A percentile compares a stretch with the other conserved stretches of the same genome.
These are phyloP conservation scores for Beauveria brongniartii DNA, from an alignment of 2,329 filamentous ascomycete species.

Conservation along the genomic window DNA sequence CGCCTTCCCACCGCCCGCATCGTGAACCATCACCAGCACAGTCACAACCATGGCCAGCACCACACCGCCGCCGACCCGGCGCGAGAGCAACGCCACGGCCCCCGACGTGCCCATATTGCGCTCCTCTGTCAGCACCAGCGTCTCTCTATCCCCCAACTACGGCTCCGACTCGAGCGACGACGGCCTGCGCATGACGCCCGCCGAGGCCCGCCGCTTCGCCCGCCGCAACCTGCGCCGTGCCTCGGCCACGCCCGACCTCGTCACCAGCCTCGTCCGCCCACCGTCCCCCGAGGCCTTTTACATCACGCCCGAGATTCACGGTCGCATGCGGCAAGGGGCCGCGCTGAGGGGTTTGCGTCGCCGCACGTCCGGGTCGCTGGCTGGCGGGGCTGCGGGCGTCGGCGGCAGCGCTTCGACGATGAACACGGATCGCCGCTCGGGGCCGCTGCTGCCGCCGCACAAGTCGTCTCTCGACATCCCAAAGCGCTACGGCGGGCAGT, in stretches of 20 bases:
- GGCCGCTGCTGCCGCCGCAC: constrained; percentile 28
- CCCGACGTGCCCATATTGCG: constrained; percentile 9
- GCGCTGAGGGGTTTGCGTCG: constrained; percentile 13
- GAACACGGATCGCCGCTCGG: constrained; percentile 23
- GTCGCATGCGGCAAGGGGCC: constrained; percentile 17
- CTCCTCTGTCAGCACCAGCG: constrained; percentile 1
- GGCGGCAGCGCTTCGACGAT: constrained; percentile 14
- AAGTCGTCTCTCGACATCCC: constrained; percentile 32
- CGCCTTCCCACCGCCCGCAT: constrained; percentile 21
- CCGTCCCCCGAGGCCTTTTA: constrained; percentile 30
- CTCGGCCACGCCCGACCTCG: constrained; percentile 31
- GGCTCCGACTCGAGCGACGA: constrained; percentile 30
- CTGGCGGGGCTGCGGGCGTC: neutral
- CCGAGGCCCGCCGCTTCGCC: constrained; percentile 28
- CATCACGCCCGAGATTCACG: constrained; percentile 20
- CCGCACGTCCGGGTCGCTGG: constrained; percentile 13
- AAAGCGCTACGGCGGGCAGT: constrained; percentile 27
- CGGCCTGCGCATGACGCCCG: constrained; percentile 25
- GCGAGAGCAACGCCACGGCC: constrained; percentile 10
- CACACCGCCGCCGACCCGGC: constrained; percentile 9
- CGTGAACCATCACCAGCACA: constrained; percentile 12
- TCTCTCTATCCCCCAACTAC: constrained; percentile 9
- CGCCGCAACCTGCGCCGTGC: constrained; percentile 27
- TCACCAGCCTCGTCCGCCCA: constrained; percentile 31
- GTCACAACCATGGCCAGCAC: constrained; percentile 8